A percentile compares a stretch with the other conserved stretches of the same genome.
These are phyloP conservation scores for Lathyrus sativus DNA, from an alignment of 306 rosid genomes.

Conservation along the genomic window DNA sequence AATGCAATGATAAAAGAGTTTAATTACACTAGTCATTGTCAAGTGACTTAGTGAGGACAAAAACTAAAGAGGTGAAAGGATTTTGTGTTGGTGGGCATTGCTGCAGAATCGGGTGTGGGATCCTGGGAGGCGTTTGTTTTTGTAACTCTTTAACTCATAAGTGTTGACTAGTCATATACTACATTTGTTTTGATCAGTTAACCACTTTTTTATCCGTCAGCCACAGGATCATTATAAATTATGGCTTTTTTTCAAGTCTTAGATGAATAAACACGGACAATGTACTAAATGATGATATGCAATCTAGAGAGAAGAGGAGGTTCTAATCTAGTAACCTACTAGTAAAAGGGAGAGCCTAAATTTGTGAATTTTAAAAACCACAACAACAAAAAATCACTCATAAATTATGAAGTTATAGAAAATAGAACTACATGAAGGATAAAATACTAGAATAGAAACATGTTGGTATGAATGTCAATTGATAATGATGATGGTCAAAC, in stretches of 20 bases:
- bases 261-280: not conserved
- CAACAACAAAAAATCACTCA: not conserved
- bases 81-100: not conserved
- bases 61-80: not conserved
- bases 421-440: slow-evolving; percentile 7
- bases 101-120: not conserved
- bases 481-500: slow-evolving; percentile 21
- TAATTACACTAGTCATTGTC: not conserved
- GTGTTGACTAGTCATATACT: not conserved
- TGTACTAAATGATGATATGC: slow-evolving; percentile 8
- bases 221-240: slow-evolving; percentile 1
- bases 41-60: not conserved
- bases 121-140: not conserved
- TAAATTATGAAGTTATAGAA: slow-evolving; percentile 12
- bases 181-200: not conserved
- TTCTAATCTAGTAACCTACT: slow-evolving; percentile 6
- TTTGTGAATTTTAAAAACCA: slow-evolving; percentile 17
- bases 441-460: not conserved
- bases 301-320: slow-evolving; percentile 1
- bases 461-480: slow-evolving; percentile 19
- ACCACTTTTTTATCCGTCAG: not conserved
- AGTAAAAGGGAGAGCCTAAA: slow-evolving; percentile 4
- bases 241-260: slow-evolving; percentile 13
- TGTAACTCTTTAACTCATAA: not conserved
- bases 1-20: not conserved